Percentiles rank a stretch among this genome's conserved stretches.
phyloP scores from a whole-genome alignment of 371 early-diverging fungal species.

The Coemansia sp. region DNA sequence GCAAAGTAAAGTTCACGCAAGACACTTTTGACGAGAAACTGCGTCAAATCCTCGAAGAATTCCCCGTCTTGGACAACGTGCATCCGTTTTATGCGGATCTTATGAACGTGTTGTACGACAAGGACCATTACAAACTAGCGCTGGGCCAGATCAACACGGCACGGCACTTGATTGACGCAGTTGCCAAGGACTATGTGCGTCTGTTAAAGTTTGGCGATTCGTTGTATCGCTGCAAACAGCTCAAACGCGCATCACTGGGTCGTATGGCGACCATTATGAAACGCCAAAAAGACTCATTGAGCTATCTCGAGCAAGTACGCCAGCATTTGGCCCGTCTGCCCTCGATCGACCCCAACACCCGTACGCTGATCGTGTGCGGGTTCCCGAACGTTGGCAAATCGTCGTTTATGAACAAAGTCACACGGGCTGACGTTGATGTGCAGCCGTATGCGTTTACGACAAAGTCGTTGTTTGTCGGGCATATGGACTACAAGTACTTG shows the following conservation, averaged over 20 bases:
- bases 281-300: slow-evolving; percentile 97
- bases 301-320: slow-evolving; percentile 90
- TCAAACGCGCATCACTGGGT: slow-evolving; percentile 98
- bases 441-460: slow-evolving; percentile 99
- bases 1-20: slow-evolving; percentile 99
- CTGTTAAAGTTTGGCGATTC: slow-evolving; percentile 99
- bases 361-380: slow-evolving; percentile 98
- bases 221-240: slow-evolving; percentile 98
- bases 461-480: slow-evolving; percentile 99
- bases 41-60: slow-evolving; percentile 89
- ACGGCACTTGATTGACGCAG: slow-evolving; percentile 91
- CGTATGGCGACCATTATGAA: slow-evolving; percentile 99
- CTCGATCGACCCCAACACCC: slow-evolving; percentile 98
- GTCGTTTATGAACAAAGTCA: slow-evolving; percentile 99
- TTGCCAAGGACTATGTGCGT: slow-evolving; percentile 97
- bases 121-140: slow-evolving; percentile 99
- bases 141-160: slow-evolving; percentile 99
- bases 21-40: slow-evolving; percentile 97
- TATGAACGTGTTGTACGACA: slow-evolving; percentile 99
- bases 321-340: slow-evolving; percentile 52
- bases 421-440: slow-evolving; percentile 99
- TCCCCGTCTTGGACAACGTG: slow-evolving; percentile 99
- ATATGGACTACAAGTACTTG: slow-evolving; percentile 99
- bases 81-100: slow-evolving; percentile 99
- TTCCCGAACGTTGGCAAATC: slow-evolving; percentile 99